Evolutionary conservation across 2,329 filamentous ascomycete species (phyloP), one percentile per base, ranked within the genome.

Genomic region (Elsinoe fawcettii): DNA sequence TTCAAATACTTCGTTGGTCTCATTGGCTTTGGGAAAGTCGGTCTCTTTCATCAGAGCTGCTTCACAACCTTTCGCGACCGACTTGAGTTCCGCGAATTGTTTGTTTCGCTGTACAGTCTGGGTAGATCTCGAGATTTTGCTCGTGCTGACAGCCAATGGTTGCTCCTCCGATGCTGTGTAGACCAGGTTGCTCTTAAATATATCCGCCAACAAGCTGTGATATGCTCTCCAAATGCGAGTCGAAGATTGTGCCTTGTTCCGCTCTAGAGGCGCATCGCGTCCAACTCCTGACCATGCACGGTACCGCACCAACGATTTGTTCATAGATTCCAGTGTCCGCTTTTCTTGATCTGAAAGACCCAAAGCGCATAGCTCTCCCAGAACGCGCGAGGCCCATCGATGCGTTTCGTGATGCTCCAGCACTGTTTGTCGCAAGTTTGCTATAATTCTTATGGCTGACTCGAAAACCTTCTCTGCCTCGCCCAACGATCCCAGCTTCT

Each of bases 221-320:
- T 96, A 96, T 61, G 88, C 83, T 64, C 81, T 84, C 91, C 91
- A 96, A 44, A 95, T 83, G 39, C 82, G 75, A 60, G 87, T 78
- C 61, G 86, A 63, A 8, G 67, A 66, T 37, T 67, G 56, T 54
- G 70, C 67, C 20, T 39, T 51, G 8, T 36, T 80, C 80, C 58
- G 76, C 75, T 5, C 83, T 81, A 68, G 23, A 1, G 54, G 54
- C 41, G 54, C 54, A 47, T 49, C 41, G n/a, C 43, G 25, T 1
- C 37, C 39, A 16, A 47, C 25, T 22, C 14, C 23, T 12, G 41
- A 56, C 54, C 54, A 56, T 7, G 8, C 32, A 57, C 82, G 76
- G 55, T 56, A 44, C 55, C 37, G 36, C 43, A 12, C 51, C 41
- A 16, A 58, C 7, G 62, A 61, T 37, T 59, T 60, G 32, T 63